phyloP scores from a whole-genome alignment of 352 stramenopile species.

The Pythium oligandrum region DNA sequence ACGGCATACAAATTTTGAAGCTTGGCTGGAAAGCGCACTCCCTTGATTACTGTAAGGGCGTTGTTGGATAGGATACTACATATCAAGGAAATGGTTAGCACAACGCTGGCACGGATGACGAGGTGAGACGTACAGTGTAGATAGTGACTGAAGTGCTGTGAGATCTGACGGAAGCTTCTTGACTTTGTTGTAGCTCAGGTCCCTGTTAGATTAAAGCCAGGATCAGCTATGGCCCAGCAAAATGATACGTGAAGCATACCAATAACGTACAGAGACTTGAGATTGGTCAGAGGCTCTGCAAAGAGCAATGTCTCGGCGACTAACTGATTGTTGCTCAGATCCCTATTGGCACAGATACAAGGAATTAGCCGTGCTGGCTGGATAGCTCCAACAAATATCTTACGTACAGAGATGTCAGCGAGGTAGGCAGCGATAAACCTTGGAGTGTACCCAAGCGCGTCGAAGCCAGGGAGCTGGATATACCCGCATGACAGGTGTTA shows the following conservation, averaged over 20 bases:
- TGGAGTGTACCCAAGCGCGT: no score
- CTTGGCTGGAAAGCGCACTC: conserved; percentile 46
- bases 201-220: conserved; percentile 23
- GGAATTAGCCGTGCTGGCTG: no score
- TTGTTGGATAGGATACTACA: conserved; percentile 62
- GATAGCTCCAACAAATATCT: background rate
- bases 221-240: background rate
- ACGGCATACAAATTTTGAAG: conserved; percentile 30
- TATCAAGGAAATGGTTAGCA: background rate
- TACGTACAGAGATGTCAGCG: background rate
- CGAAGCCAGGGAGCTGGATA: no score
- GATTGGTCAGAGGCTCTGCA: conserved; percentile 9
- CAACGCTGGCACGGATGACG: background rate
- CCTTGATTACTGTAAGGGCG: conserved; percentile 37
- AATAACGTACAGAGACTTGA: conserved; percentile 33
- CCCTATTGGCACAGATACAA: background rate
- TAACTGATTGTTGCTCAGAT: background rate
- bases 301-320: background rate
- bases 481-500: no score
- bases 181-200: conserved; percentile 55
- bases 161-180: conserved; percentile 25
- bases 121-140: conserved; percentile 32
- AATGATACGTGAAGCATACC: background rate
- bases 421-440: background rate
- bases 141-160: background rate